Conservation (phyloP, 2,329 filamentous ascomycete species). For the Arthrinium phaeospermum region DNA sequence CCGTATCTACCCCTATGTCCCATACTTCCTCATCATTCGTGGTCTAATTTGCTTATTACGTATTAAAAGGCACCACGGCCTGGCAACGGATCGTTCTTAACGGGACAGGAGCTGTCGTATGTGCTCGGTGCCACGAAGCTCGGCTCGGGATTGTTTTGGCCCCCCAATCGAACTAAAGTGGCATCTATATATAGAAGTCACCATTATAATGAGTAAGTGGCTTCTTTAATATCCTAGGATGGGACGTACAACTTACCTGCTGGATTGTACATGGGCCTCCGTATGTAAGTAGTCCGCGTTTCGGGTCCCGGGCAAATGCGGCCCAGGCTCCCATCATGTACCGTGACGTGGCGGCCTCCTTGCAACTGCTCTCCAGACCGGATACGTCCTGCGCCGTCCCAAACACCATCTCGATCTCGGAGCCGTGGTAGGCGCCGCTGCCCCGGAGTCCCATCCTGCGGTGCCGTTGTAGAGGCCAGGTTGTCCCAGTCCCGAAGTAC, state of each 20-base stretch:
- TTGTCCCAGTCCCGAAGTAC: slow-evolving; percentile 58
- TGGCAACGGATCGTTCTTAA: neutral
- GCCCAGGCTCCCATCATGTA: slow-evolving; percentile 25
- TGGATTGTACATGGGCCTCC: neutral
- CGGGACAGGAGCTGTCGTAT: slow-evolving; percentile 1
- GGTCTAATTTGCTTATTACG: no score
- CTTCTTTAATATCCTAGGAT: rapidly evolving
- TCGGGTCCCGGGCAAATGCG: slow-evolving; percentile 22
- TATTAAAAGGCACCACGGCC: slow-evolving; percentile 6
- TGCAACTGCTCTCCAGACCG: slow-evolving; percentile 37
- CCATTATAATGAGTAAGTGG: neutral
- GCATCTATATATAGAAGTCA: neutral
- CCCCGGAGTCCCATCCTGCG: slow-evolving; percentile 35
- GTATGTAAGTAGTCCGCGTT: neutral
- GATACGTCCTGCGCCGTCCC: slow-evolving; percentile 47
- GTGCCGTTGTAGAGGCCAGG: no score
- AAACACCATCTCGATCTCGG: slow-evolving; percentile 54
- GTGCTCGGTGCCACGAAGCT: neutral
- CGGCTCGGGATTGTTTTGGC: neutral
- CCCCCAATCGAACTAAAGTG: neutral
- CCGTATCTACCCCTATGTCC: neutral
- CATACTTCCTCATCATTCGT: neutral
- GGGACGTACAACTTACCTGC: neutral
- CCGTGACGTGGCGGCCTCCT: slow-evolving; percentile 1
- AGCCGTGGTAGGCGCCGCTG: slow-evolving; percentile 56